phyloP scores from a whole-genome alignment of 1,284 basidiomycete genomes.

The Trichosporon coremiiforme region DNA sequence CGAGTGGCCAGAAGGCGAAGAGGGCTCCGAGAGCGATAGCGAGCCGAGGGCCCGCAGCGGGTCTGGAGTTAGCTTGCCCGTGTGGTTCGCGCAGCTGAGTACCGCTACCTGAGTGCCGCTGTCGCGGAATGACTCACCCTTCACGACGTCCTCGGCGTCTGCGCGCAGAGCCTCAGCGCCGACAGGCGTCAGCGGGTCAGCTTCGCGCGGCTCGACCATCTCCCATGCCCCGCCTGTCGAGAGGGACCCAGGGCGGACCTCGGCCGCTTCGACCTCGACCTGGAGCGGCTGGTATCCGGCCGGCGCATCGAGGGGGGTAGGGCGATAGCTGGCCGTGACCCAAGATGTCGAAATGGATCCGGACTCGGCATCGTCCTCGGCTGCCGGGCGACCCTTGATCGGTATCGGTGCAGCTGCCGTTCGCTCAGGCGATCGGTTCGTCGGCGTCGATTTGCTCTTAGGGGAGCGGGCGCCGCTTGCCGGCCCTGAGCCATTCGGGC shows the following conservation, averaged over 20 bases:
- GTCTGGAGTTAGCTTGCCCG: constrained; percentile 59
- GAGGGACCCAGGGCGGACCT: constrained; percentile 25
- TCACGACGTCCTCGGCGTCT: constrained; percentile 72
- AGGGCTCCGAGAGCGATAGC: constrained; percentile 33
- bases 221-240: constrained; percentile 55
- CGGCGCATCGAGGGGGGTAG: constrained; percentile 32
- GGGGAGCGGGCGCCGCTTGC: neutral
- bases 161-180: constrained; percentile 62
- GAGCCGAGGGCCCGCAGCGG: constrained; percentile 59
- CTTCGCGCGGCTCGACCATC: constrained; percentile 48
- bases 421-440: neutral
- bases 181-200: constrained; percentile 26
- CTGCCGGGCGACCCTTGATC: neutral
- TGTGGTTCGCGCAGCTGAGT: no score
- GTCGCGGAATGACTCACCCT: constrained; percentile 68
- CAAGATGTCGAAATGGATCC: constrained; percentile 42
- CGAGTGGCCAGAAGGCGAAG: constrained; percentile 18
- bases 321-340: constrained; percentile 41
- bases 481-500: neutral
- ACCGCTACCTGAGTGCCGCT: no score
- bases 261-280: constrained; percentile 8
- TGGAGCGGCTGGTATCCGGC: constrained; percentile 17
- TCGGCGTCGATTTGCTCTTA: neutral
- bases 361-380: constrained; percentile 2
- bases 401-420: constrained; percentile 14